Base-by-base conservation (phyloP, 331 rosid genomes). In the Spiraea crenata region DNA sequence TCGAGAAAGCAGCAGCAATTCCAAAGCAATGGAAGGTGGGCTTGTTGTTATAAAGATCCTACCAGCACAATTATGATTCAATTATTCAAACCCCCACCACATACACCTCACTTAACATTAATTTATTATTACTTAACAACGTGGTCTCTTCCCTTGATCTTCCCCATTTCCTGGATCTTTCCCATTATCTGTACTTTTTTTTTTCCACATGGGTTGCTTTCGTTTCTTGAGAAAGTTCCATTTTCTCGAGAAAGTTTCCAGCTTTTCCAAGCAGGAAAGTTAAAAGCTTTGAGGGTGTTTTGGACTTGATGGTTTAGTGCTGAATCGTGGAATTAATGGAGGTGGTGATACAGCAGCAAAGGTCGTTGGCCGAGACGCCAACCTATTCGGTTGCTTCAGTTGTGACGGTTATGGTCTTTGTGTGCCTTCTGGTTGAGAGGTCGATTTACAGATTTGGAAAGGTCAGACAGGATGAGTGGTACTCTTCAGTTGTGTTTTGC, bases 351-450 rank as follows among this genome's bases (percentile, higher is more conserved):
- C 83, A 77, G 50, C 63, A 55, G 65, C 87, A 82, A 67, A 82
- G 92, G 74, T 93, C 97, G 45, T 82, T 93, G 77, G 89, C 96
- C 58, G 97, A 89, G 83, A 93, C 99, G 9, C 99, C 97, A 16
- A 91, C 96, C 7, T 93, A 89, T 70, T 87, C 96, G 19, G 99
- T 93, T 82, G 97, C 99, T 41, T 89, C 99, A 3, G 92, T 91
- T 50, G 81, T 93, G 42, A 84, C 90, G 6, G 91, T 93, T 75
- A 91, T 93, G 99, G 97, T 93, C 47, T 87, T 91, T 55, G 82
- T 85, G 6, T 89, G 97, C 85, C 75, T 90, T 59, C 60, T 93
- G 77, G 92, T 93, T 17, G 89, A 93, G 61, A 88, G 96, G 72
- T 88, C 96, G 38, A 91, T 93, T 70, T 84, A 79, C 84, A 83